Percentiles rank a stretch among this genome's conserved stretches.
Evolutionary conservation across 495 filamentous ascomycete species (phyloP).

Genomic region (Lasiosphaeria ovina): DNA sequence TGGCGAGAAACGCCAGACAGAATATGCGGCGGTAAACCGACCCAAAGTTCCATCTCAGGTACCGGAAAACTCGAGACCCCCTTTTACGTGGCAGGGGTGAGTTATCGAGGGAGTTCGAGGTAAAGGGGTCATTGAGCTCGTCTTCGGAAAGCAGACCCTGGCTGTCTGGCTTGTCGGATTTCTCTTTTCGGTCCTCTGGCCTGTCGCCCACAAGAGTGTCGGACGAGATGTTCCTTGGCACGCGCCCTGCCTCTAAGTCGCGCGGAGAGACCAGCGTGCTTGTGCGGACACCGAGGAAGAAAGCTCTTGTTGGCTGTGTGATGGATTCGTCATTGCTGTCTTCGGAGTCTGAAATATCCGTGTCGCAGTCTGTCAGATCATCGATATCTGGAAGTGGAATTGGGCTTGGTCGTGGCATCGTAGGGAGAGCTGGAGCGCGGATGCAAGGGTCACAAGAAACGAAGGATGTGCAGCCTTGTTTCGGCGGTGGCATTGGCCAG

Average conservation of each 20-base stretch:
- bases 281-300: conserved; percentile 18
- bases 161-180: conserved; percentile 7
- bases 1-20: conserved; percentile 31
- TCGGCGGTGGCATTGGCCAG: no score
- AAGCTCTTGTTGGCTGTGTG: conserved; percentile 18
- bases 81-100: conserved; percentile 30
- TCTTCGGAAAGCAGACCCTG: conserved; percentile 4
- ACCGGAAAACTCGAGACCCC: conserved; percentile 29
- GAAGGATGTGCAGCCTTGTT: no score
- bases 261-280: conserved; percentile 11
- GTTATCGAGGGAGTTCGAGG: conserved; percentile 14
- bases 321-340: conserved; percentile 16
- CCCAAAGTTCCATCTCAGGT: conserved; percentile 35
- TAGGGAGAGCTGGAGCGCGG: neutral
- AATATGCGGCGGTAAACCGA: conserved; percentile 39
- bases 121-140: conserved; percentile 11
- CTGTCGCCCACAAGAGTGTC: conserved; percentile 2
- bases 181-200: neutral
- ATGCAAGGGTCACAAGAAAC: neutral
- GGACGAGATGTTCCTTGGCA: conserved; percentile 1
- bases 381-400: conserved; percentile 15
- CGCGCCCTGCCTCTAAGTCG: conserved; percentile 15
- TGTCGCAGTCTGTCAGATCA: conserved; percentile 20
- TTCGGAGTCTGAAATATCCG: conserved; percentile 5
- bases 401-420: neutral